phyloP scores from a whole-genome alignment of 768 basidiomycete species.

The Phylloporus sp. region DNA sequence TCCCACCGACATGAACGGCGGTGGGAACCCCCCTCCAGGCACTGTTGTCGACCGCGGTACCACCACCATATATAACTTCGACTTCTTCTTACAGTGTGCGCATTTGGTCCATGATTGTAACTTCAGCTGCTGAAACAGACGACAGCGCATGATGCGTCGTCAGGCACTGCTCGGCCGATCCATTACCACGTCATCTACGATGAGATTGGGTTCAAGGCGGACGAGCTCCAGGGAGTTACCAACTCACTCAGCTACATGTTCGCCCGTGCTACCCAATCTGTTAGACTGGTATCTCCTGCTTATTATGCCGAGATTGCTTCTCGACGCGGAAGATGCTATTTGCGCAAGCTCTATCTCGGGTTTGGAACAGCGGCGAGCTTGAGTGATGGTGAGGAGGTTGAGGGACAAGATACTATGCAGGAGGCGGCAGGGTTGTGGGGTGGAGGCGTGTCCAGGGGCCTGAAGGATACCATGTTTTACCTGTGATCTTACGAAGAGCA shows the following conservation, averaged over 20 bases:
- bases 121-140: not conserved
- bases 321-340: conserved; percentile 1
- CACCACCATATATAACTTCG: conserved; percentile 44
- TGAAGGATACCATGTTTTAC: conserved; percentile 77
- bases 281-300: not conserved
- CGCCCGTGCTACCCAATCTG: not conserved
- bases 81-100: conserved; percentile 45
- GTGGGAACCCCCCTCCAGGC: conserved; percentile 42
- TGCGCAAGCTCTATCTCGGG: not conserved
- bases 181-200: conserved; percentile 1
- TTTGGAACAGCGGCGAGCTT: too few species aligned
- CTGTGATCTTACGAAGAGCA: too few species aligned
- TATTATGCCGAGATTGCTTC: not conserved
- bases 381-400: too few species aligned
- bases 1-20: conserved; percentile 25
- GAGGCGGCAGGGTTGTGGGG: conserved; percentile 59
- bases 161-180: conserved; percentile 1
- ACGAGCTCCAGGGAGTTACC: conserved; percentile 1
- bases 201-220: not conserved
- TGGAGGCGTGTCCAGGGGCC: conserved; percentile 46
- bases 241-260: conserved; percentile 3
- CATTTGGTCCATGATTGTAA: not conserved
- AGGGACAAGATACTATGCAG: conserved; percentile 43
- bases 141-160: not conserved
- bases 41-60: conserved; percentile 48